These are phyloP conservation scores for Botryotinia calthae DNA, from an alignment of 2,329 filamentous ascomycete genomes.

Conservation along the genomic window DNA sequence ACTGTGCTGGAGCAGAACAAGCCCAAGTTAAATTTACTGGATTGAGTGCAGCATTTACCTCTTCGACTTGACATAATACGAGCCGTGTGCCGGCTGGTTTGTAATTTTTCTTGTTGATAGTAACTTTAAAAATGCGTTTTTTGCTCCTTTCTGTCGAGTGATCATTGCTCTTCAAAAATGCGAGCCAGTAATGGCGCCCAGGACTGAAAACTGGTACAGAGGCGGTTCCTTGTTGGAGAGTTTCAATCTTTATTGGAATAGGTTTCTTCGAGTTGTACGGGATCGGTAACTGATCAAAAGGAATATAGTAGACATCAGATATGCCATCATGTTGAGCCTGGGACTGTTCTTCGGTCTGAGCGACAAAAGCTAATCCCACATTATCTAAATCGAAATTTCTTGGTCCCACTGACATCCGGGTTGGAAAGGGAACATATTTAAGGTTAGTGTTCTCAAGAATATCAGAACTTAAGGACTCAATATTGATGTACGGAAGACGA, in stretches of 20 bases:
- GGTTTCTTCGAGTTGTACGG: background rate
- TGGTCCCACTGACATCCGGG: background rate
- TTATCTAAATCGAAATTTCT: background rate
- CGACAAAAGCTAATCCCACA: background rate
- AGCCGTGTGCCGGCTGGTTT: background rate
- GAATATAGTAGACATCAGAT: background rate
- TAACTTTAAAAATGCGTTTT: background rate
- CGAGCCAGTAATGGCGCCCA: fast-evolving
- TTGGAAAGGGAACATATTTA: background rate
- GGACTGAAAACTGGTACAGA: background rate
- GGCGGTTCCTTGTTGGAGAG: background rate
- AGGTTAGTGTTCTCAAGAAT: background rate
- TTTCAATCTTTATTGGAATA: background rate
- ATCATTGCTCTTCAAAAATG: background rate
- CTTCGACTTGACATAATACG: background rate
- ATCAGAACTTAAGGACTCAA: background rate
- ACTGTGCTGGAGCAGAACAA: too few relatives aligned
- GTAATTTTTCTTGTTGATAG: fast-evolving
- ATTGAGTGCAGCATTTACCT: background rate
- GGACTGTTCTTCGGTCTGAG: background rate
- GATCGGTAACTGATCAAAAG: background rate
- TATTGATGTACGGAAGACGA: background rate
- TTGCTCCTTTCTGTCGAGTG: background rate
- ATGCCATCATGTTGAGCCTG: background rate
- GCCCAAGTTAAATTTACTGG: background rate